Percentiles rank a stretch among this genome's conserved stretches.
Evolutionary conservation across 352 stramenopile species (phyloP).

Genomic region (Saprolegnia diclina): DNA sequence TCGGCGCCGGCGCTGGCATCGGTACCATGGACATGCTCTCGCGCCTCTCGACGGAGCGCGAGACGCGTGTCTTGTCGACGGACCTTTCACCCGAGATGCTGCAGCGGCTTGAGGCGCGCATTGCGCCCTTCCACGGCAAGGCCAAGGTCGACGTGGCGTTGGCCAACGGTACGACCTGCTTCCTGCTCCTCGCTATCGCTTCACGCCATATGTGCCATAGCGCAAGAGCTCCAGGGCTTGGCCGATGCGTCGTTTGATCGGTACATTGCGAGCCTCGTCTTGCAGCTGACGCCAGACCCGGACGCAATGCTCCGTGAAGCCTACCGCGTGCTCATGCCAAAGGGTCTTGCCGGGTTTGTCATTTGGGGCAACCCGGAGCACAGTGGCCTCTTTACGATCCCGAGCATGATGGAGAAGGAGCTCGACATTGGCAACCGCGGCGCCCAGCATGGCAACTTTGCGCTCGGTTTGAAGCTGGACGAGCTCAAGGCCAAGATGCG

Average conservation of each 20-base stretch:
- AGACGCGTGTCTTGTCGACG: not conserved
- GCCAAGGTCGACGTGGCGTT: not conserved
- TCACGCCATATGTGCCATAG: slow-evolving; percentile 2
- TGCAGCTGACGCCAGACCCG: slow-evolving; percentile 44
- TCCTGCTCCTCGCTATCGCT: not conserved
- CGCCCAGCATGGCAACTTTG: slow-evolving; percentile 40
- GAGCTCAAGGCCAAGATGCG: slow-evolving; percentile 35
- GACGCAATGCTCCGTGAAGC: slow-evolving; percentile 46
- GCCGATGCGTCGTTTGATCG: slow-evolving; percentile 37
- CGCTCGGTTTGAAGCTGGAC: slow-evolving; percentile 40
- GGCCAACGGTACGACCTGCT: not conserved
- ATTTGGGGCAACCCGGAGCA: slow-evolving; percentile 49
- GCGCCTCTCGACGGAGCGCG: not conserved
- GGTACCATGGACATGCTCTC: slow-evolving; percentile 38
- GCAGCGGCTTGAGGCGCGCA: not conserved
- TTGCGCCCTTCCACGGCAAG: not conserved
- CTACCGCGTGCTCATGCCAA: slow-evolving; percentile 35
- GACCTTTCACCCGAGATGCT: slow-evolving; percentile 13
- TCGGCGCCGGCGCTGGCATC: slow-evolving; percentile 42
- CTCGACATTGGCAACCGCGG: slow-evolving; percentile 32
- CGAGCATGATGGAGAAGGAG: slow-evolving; percentile 29
- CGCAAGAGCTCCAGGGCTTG: slow-evolving; percentile 38
- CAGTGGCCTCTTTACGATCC: slow-evolving; percentile 39
- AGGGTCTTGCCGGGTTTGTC: slow-evolving; percentile 46
- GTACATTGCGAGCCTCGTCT: slow-evolving; percentile 45